Evolutionary conservation across 495 filamentous ascomycete species (phyloP).

Genomic region (Penicillium mononematosum): DNA sequence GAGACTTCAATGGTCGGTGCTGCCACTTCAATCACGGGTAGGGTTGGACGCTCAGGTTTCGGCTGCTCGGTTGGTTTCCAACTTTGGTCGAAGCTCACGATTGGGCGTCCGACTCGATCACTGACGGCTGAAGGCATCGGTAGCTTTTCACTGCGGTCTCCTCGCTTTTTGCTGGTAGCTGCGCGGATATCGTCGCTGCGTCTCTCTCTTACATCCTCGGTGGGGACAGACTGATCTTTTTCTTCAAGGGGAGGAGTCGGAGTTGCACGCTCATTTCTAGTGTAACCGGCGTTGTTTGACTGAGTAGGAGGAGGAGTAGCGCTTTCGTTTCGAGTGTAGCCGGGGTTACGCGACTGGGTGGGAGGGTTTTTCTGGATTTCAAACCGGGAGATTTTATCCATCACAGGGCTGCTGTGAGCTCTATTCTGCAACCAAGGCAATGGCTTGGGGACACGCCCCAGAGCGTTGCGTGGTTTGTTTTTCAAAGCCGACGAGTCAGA

Average conservation of each 20-base stretch:
- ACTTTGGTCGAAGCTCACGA: slow-evolving; percentile 85
- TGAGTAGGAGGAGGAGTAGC: slow-evolving; percentile 51
- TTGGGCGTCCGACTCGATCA: slow-evolving; percentile 78
- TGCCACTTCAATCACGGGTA: slow-evolving; percentile 46
- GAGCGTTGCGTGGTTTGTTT: slow-evolving; percentile 54
- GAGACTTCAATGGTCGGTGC: slow-evolving; percentile 31
- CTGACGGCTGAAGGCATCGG: slow-evolving; percentile 85
- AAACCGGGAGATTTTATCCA: slow-evolving; percentile 57
- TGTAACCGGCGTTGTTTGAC: slow-evolving; percentile 72
- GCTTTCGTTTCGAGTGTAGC: slow-evolving; percentile 64
- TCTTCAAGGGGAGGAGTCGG: slow-evolving; percentile 27
- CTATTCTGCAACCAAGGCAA: slow-evolving; percentile 37
- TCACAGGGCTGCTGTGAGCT: slow-evolving; percentile 45
- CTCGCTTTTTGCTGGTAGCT: slow-evolving; percentile 87
- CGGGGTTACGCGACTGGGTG: slow-evolving; percentile 69
- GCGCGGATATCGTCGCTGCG: slow-evolving; percentile 80
- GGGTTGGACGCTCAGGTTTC: slow-evolving; percentile 21
- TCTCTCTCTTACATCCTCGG: slow-evolving; percentile 75
- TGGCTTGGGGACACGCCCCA: slow-evolving; percentile 51
- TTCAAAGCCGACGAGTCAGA: slow-evolving; percentile 53
- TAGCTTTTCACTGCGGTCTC: slow-evolving; percentile 78
- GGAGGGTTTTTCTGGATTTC: slow-evolving; percentile 80
- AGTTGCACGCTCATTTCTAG: slow-evolving; percentile 54
- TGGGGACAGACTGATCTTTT: slow-evolving; percentile 31
- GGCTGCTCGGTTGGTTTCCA: slow-evolving; percentile 63